These are phyloP conservation scores for Chlorella sp. DNA, from an alignment of 139 green algal species.

Conservation along the genomic window DNA sequence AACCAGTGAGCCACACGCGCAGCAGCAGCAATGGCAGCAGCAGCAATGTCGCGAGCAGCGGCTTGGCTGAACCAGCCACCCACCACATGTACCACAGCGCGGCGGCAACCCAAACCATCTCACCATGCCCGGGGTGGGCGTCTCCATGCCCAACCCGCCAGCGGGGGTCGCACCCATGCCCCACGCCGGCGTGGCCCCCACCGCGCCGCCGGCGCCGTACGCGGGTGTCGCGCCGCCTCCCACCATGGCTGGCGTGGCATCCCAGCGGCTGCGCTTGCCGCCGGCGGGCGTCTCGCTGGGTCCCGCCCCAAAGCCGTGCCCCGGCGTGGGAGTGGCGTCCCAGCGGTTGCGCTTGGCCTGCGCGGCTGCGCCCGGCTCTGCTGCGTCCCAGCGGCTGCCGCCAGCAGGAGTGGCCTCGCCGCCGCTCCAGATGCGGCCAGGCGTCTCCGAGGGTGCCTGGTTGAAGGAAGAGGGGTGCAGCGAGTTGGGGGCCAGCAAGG, in stretches of 20 bases:
- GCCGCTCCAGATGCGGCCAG: constrained; percentile 46
- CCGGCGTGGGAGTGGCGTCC: constrained; percentile 60
- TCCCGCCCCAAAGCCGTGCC: constrained; percentile 16
- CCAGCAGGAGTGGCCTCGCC: constrained; percentile 65
- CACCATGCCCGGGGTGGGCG: constrained; percentile 46
- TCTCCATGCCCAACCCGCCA: constrained; percentile 76
- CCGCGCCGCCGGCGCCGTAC: constrained; percentile 37
- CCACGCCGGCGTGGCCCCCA: constrained; percentile 50
- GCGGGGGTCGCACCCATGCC: constrained; percentile 69
- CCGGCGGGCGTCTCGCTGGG: constrained; percentile 41
- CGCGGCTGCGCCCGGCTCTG: constrained; percentile 34
- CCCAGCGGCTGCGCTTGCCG: constrained; percentile 58
- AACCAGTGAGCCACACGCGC: too few species aligned
- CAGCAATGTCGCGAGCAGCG: too few species aligned
- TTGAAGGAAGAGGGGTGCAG: too few species aligned
- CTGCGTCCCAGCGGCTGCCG: constrained; percentile 21
- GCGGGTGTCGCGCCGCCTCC: constrained; percentile 28
- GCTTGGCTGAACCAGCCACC: too few species aligned
- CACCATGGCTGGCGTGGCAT: constrained; percentile 45
- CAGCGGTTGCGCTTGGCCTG: constrained; percentile 61
- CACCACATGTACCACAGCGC: too few species aligned
- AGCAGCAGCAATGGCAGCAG: background rate
- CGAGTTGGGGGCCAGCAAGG: too few species aligned
- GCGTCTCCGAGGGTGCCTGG: constrained; percentile 38
- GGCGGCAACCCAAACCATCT: too few species aligned